A percentile compares a stretch with the other conserved stretches of the same genome.
Conservation (phyloP, 2,329 filamentous ascomycete species). For the Calonectria leucothoes region DNA sequence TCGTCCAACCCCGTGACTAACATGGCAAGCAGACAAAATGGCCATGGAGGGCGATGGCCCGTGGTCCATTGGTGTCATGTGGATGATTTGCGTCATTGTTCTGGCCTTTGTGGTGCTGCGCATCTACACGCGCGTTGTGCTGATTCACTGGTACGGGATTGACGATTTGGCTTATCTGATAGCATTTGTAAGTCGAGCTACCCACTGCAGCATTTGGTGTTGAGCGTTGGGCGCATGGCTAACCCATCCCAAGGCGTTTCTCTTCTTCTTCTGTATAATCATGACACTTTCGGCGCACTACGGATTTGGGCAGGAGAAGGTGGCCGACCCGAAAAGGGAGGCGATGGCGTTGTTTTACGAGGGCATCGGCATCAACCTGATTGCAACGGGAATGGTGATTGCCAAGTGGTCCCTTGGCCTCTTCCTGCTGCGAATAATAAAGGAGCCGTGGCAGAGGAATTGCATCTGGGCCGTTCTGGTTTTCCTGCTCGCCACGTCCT, state of each 20-base stretch:
- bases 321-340: constrained; percentile 28
- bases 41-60: neutral
- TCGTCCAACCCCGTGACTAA: too few species aligned
- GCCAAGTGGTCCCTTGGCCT: constrained; percentile 50
- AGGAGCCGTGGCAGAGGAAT: constrained; percentile 44
- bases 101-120: constrained; percentile 46
- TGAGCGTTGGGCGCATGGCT: neutral
- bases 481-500: neutral
- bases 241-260: constrained; percentile 21
- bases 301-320: constrained; percentile 46
- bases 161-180: constrained; percentile 46
- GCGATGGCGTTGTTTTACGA: constrained; percentile 42
- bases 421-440: constrained; percentile 50
- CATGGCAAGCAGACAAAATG: neutral
- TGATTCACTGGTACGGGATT: constrained; percentile 41
- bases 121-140: constrained; percentile 47
- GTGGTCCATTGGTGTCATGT: constrained; percentile 16
- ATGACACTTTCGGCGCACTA: constrained; percentile 42
- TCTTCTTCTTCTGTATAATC: constrained; percentile 46
- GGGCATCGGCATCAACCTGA: constrained; percentile 46
- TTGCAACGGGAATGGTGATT: constrained; percentile 48
- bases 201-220: neutral
- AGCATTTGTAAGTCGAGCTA: neutral
- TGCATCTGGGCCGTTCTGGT: constrained; percentile 44
- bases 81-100: constrained; percentile 29